Base-by-base conservation (phyloP, 805 yeast genomes). In the Lipomyces sp. region DNA sequence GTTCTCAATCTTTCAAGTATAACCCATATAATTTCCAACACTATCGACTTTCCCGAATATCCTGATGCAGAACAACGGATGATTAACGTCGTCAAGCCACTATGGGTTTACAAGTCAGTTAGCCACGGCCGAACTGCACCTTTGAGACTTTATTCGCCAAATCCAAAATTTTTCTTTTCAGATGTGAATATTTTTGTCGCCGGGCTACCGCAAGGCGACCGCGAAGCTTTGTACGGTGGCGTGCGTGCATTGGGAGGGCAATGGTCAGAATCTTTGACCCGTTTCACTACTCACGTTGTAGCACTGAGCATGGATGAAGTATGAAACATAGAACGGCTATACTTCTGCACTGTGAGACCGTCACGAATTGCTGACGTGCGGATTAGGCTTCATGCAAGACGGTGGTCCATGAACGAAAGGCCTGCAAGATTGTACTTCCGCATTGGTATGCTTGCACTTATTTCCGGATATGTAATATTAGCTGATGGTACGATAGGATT, bases 231-330 rank as follows among this genome's bases (percentile, higher is more conserved):
- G 15, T 83, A 86, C 69, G 87, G 87, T 5, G 90, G 89, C 0
- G 88, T 88, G 0, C 77, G 84, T 29, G 87, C 90, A 0, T 82
- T 90, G 66, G 98, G 98, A 1, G 98, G 97, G 2, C 87, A 85
- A 42, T 86, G 81, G 73, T 79, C 85, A 53, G 89, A 88, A 66
- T 79, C 80, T 10, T 79, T 93, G 37, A 87, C 91, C 7, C 83
- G 84, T 62, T 84, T 84, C 69, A 90, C 96, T 1, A 90, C 97
- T 0, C 98, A 94, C 80, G 81, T 92, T 45, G 79, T 94, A 29
- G 84, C 94, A 0, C 74, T 77, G 3, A 85, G 84, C 69, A 74
- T 78, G 45, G 76, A 84, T 2, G 84, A 86, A 63, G 90, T 86
- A 62, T 86, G 86, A n/a, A 32, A 13, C 10, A 13, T n/a, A 37